Evolutionary conservation across 495 filamentous ascomycete genomes (phyloP).

Genomic region (Penicillium paradoxum): DNA sequence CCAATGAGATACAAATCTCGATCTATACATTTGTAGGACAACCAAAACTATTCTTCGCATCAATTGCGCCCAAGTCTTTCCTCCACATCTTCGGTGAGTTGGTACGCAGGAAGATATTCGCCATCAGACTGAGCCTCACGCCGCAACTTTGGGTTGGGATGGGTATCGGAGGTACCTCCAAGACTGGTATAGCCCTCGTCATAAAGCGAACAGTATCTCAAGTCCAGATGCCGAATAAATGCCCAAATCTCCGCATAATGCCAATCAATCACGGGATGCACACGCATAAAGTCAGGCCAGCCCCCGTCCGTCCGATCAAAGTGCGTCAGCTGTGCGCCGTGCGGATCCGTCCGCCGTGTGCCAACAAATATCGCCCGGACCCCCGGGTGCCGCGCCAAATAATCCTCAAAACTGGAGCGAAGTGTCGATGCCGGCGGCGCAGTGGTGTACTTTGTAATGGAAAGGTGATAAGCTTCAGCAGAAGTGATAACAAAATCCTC

Average conservation of each 20-base stretch:
- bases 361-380: conserved; percentile 89
- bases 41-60: conserved; percentile 7
- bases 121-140: conserved; percentile 29
- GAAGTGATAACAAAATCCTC: conserved; percentile 74
- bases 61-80: conserved; percentile 79
- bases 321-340: conserved; percentile 68
- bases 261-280: conserved; percentile 97
- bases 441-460: conserved; percentile 69
- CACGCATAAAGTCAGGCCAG: conserved; percentile 89
- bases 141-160: conserved; percentile 76
- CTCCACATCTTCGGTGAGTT: conserved; percentile 75
- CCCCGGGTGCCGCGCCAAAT: conserved; percentile 54
- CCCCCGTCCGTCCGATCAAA: conserved; percentile 84
- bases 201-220: conserved; percentile 82
- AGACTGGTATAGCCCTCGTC: conserved; percentile 81
- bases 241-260: conserved; percentile 94
- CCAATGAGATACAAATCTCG: not conserved
- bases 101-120: conserved; percentile 77
- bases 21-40: conserved; percentile 15
- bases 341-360: conserved; percentile 86
- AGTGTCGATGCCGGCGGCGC: conserved; percentile 49
- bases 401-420: conserved; percentile 63
- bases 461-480: conserved; percentile 62
- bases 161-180: conserved; percentile 84
- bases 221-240: conserved; percentile 72